Percentiles rank a stretch among this genome's conserved stretches.
Evolutionary conservation across 768 basidiomycete species (phyloP).

Genomic region (Calocybe gangraenosa): DNA sequence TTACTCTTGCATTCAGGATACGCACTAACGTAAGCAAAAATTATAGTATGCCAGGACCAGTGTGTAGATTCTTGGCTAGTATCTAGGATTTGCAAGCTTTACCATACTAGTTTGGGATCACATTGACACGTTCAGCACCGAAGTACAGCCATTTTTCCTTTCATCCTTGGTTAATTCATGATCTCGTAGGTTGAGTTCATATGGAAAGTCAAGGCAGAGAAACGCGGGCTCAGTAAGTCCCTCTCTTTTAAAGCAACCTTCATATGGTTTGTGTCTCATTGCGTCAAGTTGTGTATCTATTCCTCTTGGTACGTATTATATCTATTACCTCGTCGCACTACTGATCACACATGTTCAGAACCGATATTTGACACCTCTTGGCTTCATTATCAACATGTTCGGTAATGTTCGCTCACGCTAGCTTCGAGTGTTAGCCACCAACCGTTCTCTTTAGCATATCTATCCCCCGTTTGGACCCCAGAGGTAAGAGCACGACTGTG

Average conservation of each 20-base stretch:
- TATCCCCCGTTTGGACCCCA: conserved; percentile 34
- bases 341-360: conserved; percentile 35
- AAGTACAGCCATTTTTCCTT: conserved; percentile 23
- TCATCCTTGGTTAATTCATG: background rate
- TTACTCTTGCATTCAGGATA: background rate
- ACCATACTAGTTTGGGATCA: conserved; percentile 55
- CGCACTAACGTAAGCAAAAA: background rate
- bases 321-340: background rate
- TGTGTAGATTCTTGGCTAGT: conserved; percentile 24
- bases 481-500: conserved; percentile 24
- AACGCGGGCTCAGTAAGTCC: conserved; percentile 31
- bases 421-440: background rate
- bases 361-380: conserved; percentile 59
- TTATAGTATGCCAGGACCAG: background rate
- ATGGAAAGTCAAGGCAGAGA: conserved; percentile 44
- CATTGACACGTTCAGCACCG: conserved; percentile 45
- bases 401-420: conserved; percentile 22
- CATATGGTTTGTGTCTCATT: background rate
- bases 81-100: conserved; percentile 48
- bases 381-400: conserved; percentile 55
- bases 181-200: conserved; percentile 41
- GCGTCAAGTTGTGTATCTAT: conserved; percentile 39
- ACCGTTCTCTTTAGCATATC: conserved; percentile 29
- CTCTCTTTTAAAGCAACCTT: background rate
- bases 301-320: conserved; percentile 31